phyloP scores from a whole-genome alignment of 352 stramenopile genomes.

The Thalassiosira mediterranea region DNA sequence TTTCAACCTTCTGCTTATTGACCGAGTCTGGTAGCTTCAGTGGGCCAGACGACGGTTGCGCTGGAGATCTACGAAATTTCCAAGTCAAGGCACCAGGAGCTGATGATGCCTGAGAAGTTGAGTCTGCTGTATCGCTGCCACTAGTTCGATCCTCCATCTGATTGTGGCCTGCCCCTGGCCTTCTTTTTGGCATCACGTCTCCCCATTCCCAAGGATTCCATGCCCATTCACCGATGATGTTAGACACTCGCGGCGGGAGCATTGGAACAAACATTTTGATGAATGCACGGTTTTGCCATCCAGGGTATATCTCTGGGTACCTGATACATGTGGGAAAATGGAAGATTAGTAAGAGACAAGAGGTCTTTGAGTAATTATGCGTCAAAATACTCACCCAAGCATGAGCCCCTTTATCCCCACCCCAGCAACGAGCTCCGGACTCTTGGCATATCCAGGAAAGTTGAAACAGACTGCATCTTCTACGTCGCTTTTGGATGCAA shows the following conservation, averaged over 20 bases:
- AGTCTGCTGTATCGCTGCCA: conserved; percentile 9
- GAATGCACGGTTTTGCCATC: conserved; percentile 75
- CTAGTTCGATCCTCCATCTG: not conserved
- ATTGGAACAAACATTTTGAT: conserved; percentile 61
- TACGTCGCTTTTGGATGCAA: conserved; percentile 54
- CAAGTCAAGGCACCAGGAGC: not conserved
- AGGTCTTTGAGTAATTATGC: no score
- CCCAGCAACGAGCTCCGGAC: conserved; percentile 56
- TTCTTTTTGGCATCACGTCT: conserved; percentile 26
- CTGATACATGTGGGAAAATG: no score
- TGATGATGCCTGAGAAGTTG: not conserved
- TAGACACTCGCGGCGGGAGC: conserved; percentile 63
- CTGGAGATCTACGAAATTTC: conserved; percentile 28
- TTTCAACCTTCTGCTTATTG: conserved; percentile 8
- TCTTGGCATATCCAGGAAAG: conserved; percentile 71
- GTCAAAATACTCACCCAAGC: no score
- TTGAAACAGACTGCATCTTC: conserved; percentile 72
- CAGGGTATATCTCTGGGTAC: conserved; percentile 67
- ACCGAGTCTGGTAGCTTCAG: conserved; percentile 14
- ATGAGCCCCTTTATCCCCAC: conserved; percentile 70
- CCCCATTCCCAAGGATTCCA: conserved; percentile 62
- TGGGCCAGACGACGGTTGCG: no score
- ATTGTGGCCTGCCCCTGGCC: not conserved
- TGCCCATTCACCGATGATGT: conserved; percentile 60
- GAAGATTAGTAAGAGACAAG: no score